phyloP scores from a whole-genome alignment of 805 yeast genomes.

The Ogataea sp. region DNA sequence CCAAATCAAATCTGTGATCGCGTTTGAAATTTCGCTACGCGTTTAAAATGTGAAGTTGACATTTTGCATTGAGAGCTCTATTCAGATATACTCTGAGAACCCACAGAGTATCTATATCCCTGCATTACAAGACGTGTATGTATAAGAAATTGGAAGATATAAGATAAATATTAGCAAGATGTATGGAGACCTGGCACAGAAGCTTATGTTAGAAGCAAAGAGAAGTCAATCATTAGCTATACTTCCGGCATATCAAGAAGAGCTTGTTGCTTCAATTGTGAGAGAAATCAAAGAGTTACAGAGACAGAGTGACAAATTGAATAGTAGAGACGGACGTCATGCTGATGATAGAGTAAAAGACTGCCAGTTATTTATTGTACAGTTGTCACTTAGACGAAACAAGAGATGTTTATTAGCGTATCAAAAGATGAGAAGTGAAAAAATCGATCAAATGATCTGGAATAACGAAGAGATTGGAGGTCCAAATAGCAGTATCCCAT shows the following conservation, averaged over 20 bases:
- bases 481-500: constrained; percentile 9
- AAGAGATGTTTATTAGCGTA: constrained; percentile 86
- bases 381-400: constrained; percentile 75
- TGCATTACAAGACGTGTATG: no score
- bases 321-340: constrained; percentile 13
- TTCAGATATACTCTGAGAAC: no score
- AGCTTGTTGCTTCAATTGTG: constrained; percentile 57
- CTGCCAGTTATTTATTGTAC: constrained; percentile 62
- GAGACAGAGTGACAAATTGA: constrained; percentile 43
- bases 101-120: no score
- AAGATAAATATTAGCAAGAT: constrained; percentile 26
- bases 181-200: constrained; percentile 87
- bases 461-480: constrained; percentile 44
- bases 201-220: constrained; percentile 80
- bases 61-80: neutral
- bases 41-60: no score
- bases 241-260: constrained; percentile 66
- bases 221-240: constrained; percentile 58
- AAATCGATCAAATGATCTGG: constrained; percentile 68
- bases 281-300: constrained; percentile 65
- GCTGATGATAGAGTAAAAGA: constrained; percentile 39
- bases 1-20: no score
- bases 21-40: no score
- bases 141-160: no score
- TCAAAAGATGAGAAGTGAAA: constrained; percentile 60